phyloP scores from a whole-genome alignment of 1,284 basidiomycete genomes.

The Cryptococcus deneoformans region DNA sequence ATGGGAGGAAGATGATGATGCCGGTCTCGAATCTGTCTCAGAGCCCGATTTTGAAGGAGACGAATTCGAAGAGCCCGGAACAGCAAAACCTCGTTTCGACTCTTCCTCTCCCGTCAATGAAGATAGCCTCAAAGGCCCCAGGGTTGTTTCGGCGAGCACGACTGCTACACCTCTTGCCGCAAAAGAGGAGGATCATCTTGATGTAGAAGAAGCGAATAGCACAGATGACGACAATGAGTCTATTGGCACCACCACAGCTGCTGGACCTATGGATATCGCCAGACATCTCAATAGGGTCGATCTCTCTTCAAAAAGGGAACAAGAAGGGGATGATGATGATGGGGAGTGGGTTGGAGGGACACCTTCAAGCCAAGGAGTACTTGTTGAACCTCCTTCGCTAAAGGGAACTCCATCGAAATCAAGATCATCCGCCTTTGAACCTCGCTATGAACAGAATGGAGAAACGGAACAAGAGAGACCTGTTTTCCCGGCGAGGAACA shows the following conservation, averaged over 20 bases:
- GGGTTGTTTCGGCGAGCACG: neutral
- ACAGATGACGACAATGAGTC: conserved; percentile 4
- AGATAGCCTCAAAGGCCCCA: neutral
- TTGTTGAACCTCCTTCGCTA: neutral
- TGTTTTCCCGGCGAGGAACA: neutral
- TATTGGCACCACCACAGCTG: conserved; percentile 9
- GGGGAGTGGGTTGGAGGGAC: conserved; percentile 15
- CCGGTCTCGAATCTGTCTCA: conserved; percentile 74
- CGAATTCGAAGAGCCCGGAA: neutral
- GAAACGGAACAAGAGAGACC: no score
- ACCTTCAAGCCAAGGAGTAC: conserved; percentile 5
- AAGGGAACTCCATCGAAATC: neutral
- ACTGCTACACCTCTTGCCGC: neutral
- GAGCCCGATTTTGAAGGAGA: conserved; percentile 54
- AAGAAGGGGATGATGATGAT: conserved; percentile 4
- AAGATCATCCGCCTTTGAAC: no score
- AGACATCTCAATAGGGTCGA: neutral
- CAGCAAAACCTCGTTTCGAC: neutral
- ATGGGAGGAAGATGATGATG: conserved; percentile 70
- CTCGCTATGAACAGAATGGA: no score
- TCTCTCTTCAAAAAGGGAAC: neutral
- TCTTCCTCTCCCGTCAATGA: no score
- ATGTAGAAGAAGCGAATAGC: neutral
- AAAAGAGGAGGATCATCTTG: neutral
- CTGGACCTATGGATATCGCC: conserved; percentile 12